These are phyloP conservation scores for Cladosporium oxysporum DNA, from an alignment of 2,329 filamentous ascomycete species.

Conservation along the genomic window DNA sequence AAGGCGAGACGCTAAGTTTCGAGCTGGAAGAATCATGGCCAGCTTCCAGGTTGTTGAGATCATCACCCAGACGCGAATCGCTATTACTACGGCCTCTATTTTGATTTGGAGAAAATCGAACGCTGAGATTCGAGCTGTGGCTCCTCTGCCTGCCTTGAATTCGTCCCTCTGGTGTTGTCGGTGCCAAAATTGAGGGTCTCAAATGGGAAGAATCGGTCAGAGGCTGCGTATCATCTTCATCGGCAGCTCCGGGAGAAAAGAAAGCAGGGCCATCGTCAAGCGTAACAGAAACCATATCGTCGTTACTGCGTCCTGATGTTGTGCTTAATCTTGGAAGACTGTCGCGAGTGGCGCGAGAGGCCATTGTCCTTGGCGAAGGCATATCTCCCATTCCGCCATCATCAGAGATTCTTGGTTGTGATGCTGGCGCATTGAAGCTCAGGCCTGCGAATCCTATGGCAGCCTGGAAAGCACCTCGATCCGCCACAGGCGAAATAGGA, in stretches of 20 bases:
- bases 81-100: conserved; percentile 36
- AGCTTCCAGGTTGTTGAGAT: conserved; percentile 62
- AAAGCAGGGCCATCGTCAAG: conserved; percentile 58
- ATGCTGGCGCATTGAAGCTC: conserved; percentile 45
- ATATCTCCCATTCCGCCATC: conserved; percentile 26
- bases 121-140: conserved; percentile 51
- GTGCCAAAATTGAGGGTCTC: conserved; percentile 57
- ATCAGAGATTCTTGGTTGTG: conserved; percentile 25
- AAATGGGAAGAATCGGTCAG: conserved; percentile 59
- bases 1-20: conserved; percentile 58
- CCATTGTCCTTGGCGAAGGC: conserved; percentile 14
- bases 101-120: conserved; percentile 51
- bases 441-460: conserved; percentile 52
- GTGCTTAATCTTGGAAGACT: conserved; percentile 36
- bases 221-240: conserved; percentile 60
- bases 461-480: conserved; percentile 50
- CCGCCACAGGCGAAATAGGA: conserved; percentile 46
- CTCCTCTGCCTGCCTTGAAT: conserved; percentile 49
- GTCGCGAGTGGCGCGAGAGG: conserved; percentile 25
- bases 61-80: conserved; percentile 59
- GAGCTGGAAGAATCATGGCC: conserved; percentile 54
- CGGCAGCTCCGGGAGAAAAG: conserved; percentile 46
- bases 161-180: conserved; percentile 43
- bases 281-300: conserved; percentile 44
- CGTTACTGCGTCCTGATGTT: conserved; percentile 23